Base-by-base conservation (phyloP, 2,329 filamentous ascomycete species). In the Cryoendolithus antarcticus region DNA sequence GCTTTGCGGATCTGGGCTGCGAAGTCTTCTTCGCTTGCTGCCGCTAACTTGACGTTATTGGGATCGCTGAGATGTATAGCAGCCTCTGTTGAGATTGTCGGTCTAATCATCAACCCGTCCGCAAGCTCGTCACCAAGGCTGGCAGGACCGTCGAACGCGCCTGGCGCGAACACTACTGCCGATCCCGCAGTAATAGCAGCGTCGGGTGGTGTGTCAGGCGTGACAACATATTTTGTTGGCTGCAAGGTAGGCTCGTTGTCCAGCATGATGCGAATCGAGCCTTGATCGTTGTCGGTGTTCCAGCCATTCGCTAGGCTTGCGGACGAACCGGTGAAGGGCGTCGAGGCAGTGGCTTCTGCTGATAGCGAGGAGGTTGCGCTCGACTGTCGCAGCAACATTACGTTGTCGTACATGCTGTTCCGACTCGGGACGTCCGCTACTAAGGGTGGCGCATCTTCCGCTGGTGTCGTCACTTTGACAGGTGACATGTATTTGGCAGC, bases 241-340 rank as follows among this genome's bases (percentile, higher is more conserved):
- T 15, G 7, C 19, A 24, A 30, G 9, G 15, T 4, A 21, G 35
- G n/a, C 33, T 53, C 54, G 32, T 54, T 47, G 28, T 57, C 56
- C 21, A 59, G 48, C 55, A 58, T 58, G 38, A 60, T 60, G 32
- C 45, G 49, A 29, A 60, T 56, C 6, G 57, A 58, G 32, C 54
- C 56, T 44, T 56, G 48, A 44, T 56, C 51, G 21, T 19, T 19
- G 15, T 19, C 15, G 15, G 15, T 19, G 15, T 19, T 19, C 15
- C 15, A 19, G 15, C 15, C 15, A 19, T 19, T 19, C 15, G 15
- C 15, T 19, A 19, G 15, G 15, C 15, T 19, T 19, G 15, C 15
- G 15, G 15, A 19, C 15, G 15, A 19, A 19, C 15, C 15, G 15
- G 15, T 19, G 15, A 19, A 19, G 15, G 3, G 15, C 15, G 15